These are phyloP conservation scores for Alternaria tenuissima DNA, from an alignment of 2,329 filamentous ascomycete species.

Conservation along the genomic window DNA sequence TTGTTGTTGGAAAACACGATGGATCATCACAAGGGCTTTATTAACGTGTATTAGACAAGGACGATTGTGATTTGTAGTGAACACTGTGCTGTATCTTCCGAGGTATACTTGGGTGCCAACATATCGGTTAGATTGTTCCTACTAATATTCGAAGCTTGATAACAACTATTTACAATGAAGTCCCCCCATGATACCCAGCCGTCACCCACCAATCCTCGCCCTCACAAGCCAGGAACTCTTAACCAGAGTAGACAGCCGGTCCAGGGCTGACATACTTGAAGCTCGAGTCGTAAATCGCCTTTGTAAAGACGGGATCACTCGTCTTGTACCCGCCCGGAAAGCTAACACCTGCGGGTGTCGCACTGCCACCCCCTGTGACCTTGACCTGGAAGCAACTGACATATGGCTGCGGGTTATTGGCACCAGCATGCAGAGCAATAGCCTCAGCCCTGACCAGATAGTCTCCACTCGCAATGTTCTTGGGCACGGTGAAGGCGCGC, in stretches of 20 bases:
- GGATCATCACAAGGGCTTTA: no score
- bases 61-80: rapidly evolving
- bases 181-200: background rate
- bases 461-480: conserved; percentile 42
- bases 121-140: background rate
- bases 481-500: conserved; percentile 47
- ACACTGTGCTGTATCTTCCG: no score
- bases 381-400: conserved; percentile 51
- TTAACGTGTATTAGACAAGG: no score
- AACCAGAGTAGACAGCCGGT: conserved; percentile 45
- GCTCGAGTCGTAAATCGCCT: conserved; percentile 44
- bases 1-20: no score
- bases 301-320: conserved; percentile 44
- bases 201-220: background rate
- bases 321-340: conserved; percentile 49
- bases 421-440: conserved; percentile 47
- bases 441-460: conserved; percentile 48
- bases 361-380: conserved; percentile 46
- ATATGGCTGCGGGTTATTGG: conserved; percentile 43
- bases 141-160: background rate
- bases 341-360: conserved; percentile 42
- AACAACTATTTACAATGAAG: conserved; percentile 4
- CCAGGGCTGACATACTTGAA: conserved; percentile 49
- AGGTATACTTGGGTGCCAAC: background rate
- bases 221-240: background rate